Percentiles rank a stretch among this genome's conserved stretches.
phyloP scores from a whole-genome alignment of 83 land plant species.

The Thuja plicata region DNA sequence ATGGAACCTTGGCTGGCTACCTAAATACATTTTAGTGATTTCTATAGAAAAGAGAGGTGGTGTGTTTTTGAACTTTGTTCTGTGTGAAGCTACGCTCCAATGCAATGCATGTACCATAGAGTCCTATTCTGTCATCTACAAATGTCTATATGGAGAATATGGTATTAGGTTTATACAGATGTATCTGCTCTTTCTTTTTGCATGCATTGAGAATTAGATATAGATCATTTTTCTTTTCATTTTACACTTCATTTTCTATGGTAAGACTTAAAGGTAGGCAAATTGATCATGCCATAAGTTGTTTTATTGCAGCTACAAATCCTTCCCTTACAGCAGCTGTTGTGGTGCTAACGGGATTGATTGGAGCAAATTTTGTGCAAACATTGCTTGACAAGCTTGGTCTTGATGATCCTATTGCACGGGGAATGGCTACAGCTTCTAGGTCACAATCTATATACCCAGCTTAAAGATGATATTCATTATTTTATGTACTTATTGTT shows the following conservation, averaged over 20 bases:
- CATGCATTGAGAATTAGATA: background rate
- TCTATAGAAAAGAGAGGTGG: background rate
- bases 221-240: background rate
- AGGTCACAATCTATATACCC: constrained; percentile 49
- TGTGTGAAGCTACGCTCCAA: background rate
- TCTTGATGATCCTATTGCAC: constrained; percentile 89
- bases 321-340: constrained; percentile 94
- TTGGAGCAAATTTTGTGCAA: constrained; percentile 98
- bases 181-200: background rate
- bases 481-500: background rate
- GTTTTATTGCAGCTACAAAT: constrained; percentile 64
- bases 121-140: background rate
- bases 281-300: constrained; percentile 2
- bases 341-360: constrained; percentile 90
- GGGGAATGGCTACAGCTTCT: constrained; percentile 99
- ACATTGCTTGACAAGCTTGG: constrained; percentile 74
- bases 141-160: background rate
- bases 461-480: background rate
- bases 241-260: background rate
- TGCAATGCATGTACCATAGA: background rate
- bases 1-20: background rate
- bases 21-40: background rate
- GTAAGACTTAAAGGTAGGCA: background rate
- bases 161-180: background rate
- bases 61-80: background rate